Conservation (phyloP, 2,329 filamentous ascomycete species). For the Parasarocladium wereldwijsianum region DNA sequence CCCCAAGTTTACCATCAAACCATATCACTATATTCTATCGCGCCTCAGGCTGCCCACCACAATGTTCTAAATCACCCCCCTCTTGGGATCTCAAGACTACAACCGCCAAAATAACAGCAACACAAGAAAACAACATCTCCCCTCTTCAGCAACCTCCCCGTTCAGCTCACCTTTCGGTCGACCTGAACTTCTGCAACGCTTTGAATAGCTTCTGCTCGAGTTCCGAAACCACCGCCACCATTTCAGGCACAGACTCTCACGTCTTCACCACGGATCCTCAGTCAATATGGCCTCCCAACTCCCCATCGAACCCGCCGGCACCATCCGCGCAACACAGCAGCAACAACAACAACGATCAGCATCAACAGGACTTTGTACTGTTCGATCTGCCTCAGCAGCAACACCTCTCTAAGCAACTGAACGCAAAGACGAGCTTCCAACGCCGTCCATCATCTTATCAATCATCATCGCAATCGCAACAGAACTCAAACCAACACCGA, state of each 20-base stretch:
- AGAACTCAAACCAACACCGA: constrained; percentile 29
- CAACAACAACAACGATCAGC: constrained; percentile 32
- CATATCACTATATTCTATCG: constrained; percentile 14
- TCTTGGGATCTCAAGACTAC: constrained; percentile 20
- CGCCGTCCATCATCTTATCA: constrained; percentile 29
- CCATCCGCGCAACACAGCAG: constrained; percentile 42
- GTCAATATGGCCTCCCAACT: constrained; percentile 70
- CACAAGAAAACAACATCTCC: constrained; percentile 22
- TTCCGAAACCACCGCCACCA: constrained; percentile 42
- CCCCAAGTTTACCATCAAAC: constrained; percentile 17
- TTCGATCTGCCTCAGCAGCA: constrained; percentile 40
- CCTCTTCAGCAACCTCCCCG: constrained; percentile 28
- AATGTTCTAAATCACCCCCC: constrained; percentile 42
- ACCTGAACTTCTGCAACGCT: constrained; percentile 55
- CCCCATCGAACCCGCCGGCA: constrained; percentile 48
- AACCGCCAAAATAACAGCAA: constrained; percentile 39
- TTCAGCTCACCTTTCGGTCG: constrained; percentile 42
- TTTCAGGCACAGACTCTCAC: constrained; percentile 50
- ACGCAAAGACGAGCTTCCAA: constrained; percentile 22
- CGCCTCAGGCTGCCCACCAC: constrained; percentile 28
- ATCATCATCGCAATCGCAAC: constrained; percentile 10
- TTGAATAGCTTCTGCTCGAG: constrained; percentile 40
- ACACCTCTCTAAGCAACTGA: constrained; percentile 20
- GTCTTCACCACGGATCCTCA: constrained; percentile 75
- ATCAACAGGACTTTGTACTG: constrained; percentile 65